Evolutionary conservation across 2,329 filamentous ascomycete genomes (phyloP).

Genomic region (Aspergillus costaricaensis): DNA sequence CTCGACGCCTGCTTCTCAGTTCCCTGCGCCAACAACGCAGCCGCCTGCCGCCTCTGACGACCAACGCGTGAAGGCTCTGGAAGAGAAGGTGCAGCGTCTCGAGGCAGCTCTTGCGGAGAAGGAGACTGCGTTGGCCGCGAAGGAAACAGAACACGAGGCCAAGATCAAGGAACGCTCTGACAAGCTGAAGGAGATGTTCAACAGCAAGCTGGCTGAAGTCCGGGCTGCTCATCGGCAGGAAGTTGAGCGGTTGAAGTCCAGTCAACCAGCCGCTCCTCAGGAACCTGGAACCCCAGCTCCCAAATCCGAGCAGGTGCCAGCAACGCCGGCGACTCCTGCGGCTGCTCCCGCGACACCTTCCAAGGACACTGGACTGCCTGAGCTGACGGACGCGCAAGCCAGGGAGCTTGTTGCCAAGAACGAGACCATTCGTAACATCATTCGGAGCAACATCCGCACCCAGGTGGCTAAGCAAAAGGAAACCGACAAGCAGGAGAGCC

Average conservation of each 20-base stretch:
- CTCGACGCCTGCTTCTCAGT: slow-evolving; percentile 34
- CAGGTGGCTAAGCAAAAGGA: slow-evolving; percentile 44
- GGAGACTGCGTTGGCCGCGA: slow-evolving; percentile 46
- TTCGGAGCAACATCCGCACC: slow-evolving; percentile 60
- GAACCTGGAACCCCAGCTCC: slow-evolving; percentile 26
- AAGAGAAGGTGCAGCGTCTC: slow-evolving; percentile 58
- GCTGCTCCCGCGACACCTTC: slow-evolving; percentile 32
- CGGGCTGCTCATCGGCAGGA: slow-evolving; percentile 53
- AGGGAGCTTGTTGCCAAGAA: slow-evolving; percentile 54
- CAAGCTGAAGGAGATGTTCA: slow-evolving; percentile 67
- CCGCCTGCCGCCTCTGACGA: slow-evolving; percentile 42
- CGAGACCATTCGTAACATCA: slow-evolving; percentile 50
- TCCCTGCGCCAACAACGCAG: slow-evolving; percentile 30
- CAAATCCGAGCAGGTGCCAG: slow-evolving; percentile 26
- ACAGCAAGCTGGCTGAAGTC: slow-evolving; percentile 65
- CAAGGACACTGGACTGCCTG: slow-evolving; percentile 40
- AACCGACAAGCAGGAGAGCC: slow-evolving; percentile 44
- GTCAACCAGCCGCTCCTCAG: slow-evolving; percentile 38
- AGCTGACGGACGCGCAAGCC: slow-evolving; percentile 53
- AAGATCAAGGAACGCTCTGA: slow-evolving; percentile 52
- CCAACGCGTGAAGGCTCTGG: slow-evolving; percentile 61
- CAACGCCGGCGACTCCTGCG: slow-evolving; percentile 26
- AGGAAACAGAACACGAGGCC: slow-evolving; percentile 53
- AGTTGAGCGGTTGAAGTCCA: slow-evolving; percentile 49
- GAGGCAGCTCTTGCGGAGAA: slow-evolving; percentile 58